Evolutionary conservation across 2,329 filamentous ascomycete genomes (phyloP), one percentile per base, ranked within the genome.

Genomic region (Pyricularia sp.): DNA sequence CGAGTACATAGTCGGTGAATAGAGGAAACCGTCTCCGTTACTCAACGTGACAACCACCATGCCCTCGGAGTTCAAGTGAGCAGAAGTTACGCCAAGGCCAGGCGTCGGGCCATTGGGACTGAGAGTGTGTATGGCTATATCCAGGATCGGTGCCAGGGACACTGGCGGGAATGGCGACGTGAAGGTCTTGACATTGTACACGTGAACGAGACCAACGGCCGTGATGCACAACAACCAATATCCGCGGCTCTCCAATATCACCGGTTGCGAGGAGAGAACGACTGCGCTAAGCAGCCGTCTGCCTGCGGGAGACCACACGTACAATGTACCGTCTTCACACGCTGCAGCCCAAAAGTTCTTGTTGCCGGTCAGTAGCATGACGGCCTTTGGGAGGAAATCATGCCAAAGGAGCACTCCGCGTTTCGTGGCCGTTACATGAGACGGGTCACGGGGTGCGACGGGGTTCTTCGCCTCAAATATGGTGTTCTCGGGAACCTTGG

Each of bases 21-120:
- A 99, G 68, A 90, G 90, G 79, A 93, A 99, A 1, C 95, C 95
- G 74, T 99, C 94, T 25, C 95, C 95, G 74, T 97, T 98, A 28
- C 91, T 95, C 70, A 99, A 84, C 0, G 93, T 95, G n/a, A 98
- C 87, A 28, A 98, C 85, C 25, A 98, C 86, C 64, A 93, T 86
- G 1, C 95, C 96, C 68, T 89, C 90, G 0, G 92, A 93, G 77
- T 97, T 99, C 68, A 99, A 85, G 64, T 95, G 90, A 2, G 94
- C 95, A 67, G 94, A 95, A 4, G 95, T 96, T 50, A 99, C 87
- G 14, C 93, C 92, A 0, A 95, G 94, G 0, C 87, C 92, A 3
- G 88, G 86, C 11, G 92, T 94, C 3, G 93, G 84, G 0, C 82
- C 86, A 75, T 97, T 92, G 9, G 88, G 87, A 68, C 91, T 90